phyloP scores from a whole-genome alignment of 2,329 filamentous ascomycete genomes.

The Aspergillus nomiae region DNA sequence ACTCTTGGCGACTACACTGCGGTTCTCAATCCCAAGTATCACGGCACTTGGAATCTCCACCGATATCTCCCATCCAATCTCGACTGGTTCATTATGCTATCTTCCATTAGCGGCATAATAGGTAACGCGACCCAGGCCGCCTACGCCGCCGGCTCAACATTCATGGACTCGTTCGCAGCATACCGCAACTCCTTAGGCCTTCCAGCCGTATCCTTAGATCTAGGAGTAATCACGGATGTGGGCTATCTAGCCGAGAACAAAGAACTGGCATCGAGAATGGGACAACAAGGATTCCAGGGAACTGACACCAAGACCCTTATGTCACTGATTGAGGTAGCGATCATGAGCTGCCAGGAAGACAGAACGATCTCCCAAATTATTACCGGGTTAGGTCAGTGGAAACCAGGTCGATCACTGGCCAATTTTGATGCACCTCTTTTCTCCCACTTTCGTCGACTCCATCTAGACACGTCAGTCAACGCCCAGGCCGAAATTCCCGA shows the following conservation, averaged over 20 bases:
- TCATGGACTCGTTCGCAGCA: slow-evolving; percentile 36
- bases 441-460: slow-evolving; percentile 22
- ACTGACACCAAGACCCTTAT: slow-evolving; percentile 22
- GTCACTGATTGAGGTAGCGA: slow-evolving; percentile 22
- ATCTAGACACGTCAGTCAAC: slow-evolving; percentile 1
- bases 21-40: slow-evolving; percentile 36
- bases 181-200: slow-evolving; percentile 29
- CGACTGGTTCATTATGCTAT: slow-evolving; percentile 46
- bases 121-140: slow-evolving; percentile 50
- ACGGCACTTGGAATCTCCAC: slow-evolving; percentile 34
- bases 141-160: slow-evolving; percentile 42
- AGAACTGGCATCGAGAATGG: slow-evolving; percentile 21
- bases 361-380: slow-evolving; percentile 19
- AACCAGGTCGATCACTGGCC: slow-evolving; percentile 19
- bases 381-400: slow-evolving; percentile 28
- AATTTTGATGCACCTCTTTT: slow-evolving; percentile 29
- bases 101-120: slow-evolving; percentile 43
- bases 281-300: slow-evolving; percentile 26
- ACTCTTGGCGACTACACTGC: slow-evolving; percentile 31
- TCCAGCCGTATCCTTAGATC: slow-evolving; percentile 28
- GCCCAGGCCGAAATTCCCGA: slow-evolving; percentile 1
- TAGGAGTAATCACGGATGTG: slow-evolving; percentile 31
- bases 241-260: slow-evolving; percentile 26
- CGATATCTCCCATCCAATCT: slow-evolving; percentile 23
- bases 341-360: slow-evolving; percentile 1